Base-by-base conservation (phyloP, 2,329 filamentous ascomycete species). In the Penicillium sp. region DNA sequence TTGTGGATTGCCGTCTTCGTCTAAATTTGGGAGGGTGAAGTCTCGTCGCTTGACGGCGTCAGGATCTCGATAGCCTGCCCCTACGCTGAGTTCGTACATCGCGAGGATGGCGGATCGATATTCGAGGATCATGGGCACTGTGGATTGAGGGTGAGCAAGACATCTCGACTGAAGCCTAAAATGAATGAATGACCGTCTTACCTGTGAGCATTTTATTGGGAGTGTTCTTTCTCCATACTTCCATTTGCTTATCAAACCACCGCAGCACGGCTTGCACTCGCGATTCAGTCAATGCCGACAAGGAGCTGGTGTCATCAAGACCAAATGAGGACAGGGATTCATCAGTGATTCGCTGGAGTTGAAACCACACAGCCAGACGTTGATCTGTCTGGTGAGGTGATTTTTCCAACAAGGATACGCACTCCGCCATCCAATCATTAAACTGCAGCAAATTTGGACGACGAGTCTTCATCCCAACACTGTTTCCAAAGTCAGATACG, bases 341-440 rank as follows among this genome's bases (percentile, higher is more conserved):
- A 42, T 74, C 72, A 19, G 68, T 68, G 52, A 72, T 72, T 11
- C 63, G 64, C 42, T 74, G 72, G 14, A 74, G 65, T 39, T 71
- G 68, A 42, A 74, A 74, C 71, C 71, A 74, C 16, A 62, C 63
- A 7, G 71, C 71, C 48, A 70, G 60, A 29, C 71, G 71, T 55
- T 64, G 65, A 48, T 74, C 72, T 29, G 65, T 63, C 27, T 59
- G 61, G 50, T 68, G 60, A 6, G 71, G 72, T 29, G 72, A 74
- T 27, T 58, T 53, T 37, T 68, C 68, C 16, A 74, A 39, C 25
- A 73, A 62, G 19, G 62, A 65, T 14, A 73, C 62, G 52, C 69
- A 74, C 56, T 74, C 71, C 9, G 58, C 55, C 64, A 73, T 69
- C 71, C 72, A 74, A 47, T 73, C 68, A n/a, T 74, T 74, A 50